Conservation (phyloP, 2,329 filamentous ascomycete species). For the Akanthomyces muscarius region DNA sequence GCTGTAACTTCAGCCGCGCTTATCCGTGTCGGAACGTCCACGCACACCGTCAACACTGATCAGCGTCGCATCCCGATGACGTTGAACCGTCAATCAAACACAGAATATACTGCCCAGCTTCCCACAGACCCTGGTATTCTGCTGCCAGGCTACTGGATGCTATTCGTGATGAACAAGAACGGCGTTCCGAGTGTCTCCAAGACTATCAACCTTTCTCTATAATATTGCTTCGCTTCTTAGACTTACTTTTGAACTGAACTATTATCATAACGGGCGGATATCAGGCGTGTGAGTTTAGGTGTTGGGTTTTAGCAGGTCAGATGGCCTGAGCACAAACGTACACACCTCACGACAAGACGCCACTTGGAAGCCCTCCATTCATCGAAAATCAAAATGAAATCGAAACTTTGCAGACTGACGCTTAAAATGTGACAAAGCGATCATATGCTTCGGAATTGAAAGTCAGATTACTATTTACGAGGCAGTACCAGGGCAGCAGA, state of each 20-base stretch:
- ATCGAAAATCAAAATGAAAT: too few species aligned
- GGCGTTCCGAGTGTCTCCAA: constrained; percentile 41
- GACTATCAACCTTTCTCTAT: constrained; percentile 5
- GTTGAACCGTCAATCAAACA: constrained; percentile 24
- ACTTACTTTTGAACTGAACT: background rate
- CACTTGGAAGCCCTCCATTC: too few species aligned
- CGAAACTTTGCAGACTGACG: too few species aligned
- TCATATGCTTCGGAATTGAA: too few species aligned
- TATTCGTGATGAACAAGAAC: constrained; percentile 45
- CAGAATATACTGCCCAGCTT: constrained; percentile 37
- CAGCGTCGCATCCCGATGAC: constrained; percentile 49
- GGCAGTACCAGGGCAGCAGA: too few species aligned
- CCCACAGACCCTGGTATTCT: constrained; percentile 46
- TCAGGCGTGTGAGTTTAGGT: background rate
- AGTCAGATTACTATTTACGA: too few species aligned
- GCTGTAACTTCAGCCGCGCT: constrained; percentile 31
- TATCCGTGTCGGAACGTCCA: constrained; percentile 46
- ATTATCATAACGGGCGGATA: background rate
- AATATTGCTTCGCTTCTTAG: background rate
- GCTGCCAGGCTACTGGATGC: constrained; percentile 50
- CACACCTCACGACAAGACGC: too few species aligned
- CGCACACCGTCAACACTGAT: constrained; percentile 56
- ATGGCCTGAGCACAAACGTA: too few species aligned
- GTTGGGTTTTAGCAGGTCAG: background rate
- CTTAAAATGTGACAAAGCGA: too few species aligned